A percentile compares a stretch with the other conserved stretches of the same genome.
Evolutionary conservation across 352 stramenopile species (phyloP).

Genomic region (Nothophytophthora sp.): DNA sequence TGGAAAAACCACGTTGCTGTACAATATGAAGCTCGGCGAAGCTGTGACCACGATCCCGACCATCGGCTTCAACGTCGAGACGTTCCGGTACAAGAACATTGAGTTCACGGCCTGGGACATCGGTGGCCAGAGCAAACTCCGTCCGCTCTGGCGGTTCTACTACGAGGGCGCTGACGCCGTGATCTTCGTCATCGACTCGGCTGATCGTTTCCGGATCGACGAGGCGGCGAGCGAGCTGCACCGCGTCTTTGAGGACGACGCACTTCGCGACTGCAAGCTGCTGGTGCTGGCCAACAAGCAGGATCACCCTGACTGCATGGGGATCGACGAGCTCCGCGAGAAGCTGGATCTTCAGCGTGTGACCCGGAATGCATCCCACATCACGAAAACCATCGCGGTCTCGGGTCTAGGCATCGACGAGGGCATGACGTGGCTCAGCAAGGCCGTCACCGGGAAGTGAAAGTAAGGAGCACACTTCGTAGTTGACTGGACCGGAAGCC

Average conservation of each 20-base stretch:
- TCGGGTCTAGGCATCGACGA: conserved; percentile 42
- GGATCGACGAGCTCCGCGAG: conserved; percentile 22
- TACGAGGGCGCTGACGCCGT: conserved; percentile 57
- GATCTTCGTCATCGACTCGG: conserved; percentile 86
- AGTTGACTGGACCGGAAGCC: too few relatives aligned
- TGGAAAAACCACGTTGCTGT: conserved; percentile 96
- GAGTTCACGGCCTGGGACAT: conserved; percentile 85
- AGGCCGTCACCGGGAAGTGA: conserved; percentile 21
- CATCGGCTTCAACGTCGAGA: conserved; percentile 84
- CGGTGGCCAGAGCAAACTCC: conserved; percentile 69
- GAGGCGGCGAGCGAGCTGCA: conserved; percentile 43
- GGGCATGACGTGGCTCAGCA: conserved; percentile 47
- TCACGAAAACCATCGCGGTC: conserved; percentile 29
- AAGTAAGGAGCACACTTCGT: too few relatives aligned
- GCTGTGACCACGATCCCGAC: conserved; percentile 69
- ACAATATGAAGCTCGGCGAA: conserved; percentile 78
- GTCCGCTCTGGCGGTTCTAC: conserved; percentile 78
- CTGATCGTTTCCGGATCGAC: conserved; percentile 51
- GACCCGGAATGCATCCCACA: conserved; percentile 33
- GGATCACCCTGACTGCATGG: conserved; percentile 31
- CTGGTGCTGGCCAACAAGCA: conserved; percentile 54
- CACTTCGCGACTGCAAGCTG: conserved; percentile 34
- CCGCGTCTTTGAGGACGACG: conserved; percentile 39
- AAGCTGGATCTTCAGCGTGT: conserved; percentile 32
- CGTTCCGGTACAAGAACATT: conserved; percentile 66